Base-by-base conservation (phyloP, 1,284 basidiomycete genomes). In the Ustilago bromivora region DNA sequence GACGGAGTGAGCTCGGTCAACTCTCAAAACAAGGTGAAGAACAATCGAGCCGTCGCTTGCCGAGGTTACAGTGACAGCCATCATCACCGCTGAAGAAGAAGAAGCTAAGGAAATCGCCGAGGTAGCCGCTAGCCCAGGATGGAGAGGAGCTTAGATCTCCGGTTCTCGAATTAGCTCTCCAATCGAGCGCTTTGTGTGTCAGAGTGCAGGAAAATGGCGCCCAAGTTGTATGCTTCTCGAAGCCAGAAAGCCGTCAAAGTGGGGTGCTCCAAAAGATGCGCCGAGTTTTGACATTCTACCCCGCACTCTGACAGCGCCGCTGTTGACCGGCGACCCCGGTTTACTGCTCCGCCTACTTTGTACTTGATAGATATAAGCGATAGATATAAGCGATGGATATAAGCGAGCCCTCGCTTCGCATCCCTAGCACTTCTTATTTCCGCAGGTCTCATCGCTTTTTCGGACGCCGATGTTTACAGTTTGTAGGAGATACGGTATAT, bases 341-440 rank as follows among this genome's bases (percentile, higher is more conserved):
- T 51, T 32, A 2, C 23, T 32, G 23, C 52, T 54, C 3, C 52
- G 36, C 35, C 35, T 54, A 7, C 32, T 13, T 15, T 46, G n/a
- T 7, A 7, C 43, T 19, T n/a, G 10, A 28, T 51, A 6, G 28
- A 51, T 19, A 51, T 51, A 51, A 19, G 34, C 8, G 15, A 36
- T 6, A 2, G 13, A 32, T 15, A 47, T 51, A 51, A 19, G 34
- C 8, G 15, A 36, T 6, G n/a, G 13, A 32, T 15, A 47, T 54
- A 54, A 54, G 52, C 52, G 52, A 54, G 52, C 4, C n/a, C 52
- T 54, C 52, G 52, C 52, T 54, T 54, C 52, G 52, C 34, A 36
- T 32, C 34, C 28, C 34, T 32, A 34, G 34, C 34, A 6, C 17
- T 35, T 28, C 12, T 36, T 17, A 32, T 51, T 51, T 5, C 6